Base-by-base conservation (phyloP, 345 rosid species). In the Garcia nutans region DNA sequence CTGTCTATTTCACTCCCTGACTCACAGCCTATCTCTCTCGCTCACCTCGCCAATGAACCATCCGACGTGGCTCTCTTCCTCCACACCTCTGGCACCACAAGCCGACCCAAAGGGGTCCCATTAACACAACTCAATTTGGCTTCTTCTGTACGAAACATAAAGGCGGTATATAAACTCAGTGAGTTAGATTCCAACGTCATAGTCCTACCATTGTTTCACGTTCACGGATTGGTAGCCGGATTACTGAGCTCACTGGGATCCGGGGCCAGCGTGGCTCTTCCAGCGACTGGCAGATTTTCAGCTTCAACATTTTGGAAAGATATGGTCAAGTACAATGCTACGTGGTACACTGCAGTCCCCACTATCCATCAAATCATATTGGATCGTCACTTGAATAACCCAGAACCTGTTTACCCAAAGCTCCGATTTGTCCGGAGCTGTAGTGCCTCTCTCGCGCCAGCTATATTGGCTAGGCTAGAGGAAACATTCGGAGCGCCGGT, bases 261-360 rank as follows among this genome's bases (percentile, higher is more conserved):
- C 2, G 98, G 97, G n/a, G 93, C 91, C 6, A 88, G 97, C 6
- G 89, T 93, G 41, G 49, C 93, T 24, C 91, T 93, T 26, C 98
- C 98, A 0, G 89, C 91, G 8, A 85, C 91, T 8, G 98, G 97
- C 24, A 66, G 95, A 68, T 93, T 93, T 87, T 91, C 97, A 3
- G 97, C 92, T 6, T 87, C 98, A 0, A 85, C 97, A n/a, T 93
- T 91, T 76, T 93, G 97, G 97, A 67, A 74, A 10, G 98, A 93
- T 78, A 89, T 93, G 98, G 57, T 45, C 63, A 68, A 80, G 62
- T 89, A 86, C 83, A 74, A 81, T 12, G 97, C 98, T 22, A 93
- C 98, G 15, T 93, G 98, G 97, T 91, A 93, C 81, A 91, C 97
- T 5, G 95, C 95, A 0, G 97, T 93, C 70, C 98, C 98, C 3